These are phyloP conservation scores for Macrolepiota fuliginosa DNA, from an alignment of 768 basidiomycete species.

Conservation along the genomic window DNA sequence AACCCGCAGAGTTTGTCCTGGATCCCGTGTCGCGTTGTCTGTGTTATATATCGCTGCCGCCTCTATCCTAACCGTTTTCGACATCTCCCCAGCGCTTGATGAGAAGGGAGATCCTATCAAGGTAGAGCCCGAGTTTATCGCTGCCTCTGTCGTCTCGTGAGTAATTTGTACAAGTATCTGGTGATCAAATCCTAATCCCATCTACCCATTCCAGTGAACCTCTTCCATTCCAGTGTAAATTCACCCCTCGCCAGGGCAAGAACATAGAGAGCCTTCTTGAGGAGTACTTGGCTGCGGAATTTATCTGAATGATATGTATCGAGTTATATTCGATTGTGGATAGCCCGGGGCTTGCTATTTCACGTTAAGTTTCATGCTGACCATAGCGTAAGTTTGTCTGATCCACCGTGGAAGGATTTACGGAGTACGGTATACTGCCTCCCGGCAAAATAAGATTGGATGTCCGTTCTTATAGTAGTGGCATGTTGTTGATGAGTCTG, in stretches of 20 bases:
- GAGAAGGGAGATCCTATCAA: not conserved
- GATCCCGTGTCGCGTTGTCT: slow-evolving; percentile 1
- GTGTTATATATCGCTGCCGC: slow-evolving; percentile 1
- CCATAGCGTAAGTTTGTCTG: too few relatives aligned
- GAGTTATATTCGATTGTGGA: not conserved
- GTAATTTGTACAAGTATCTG: not conserved
- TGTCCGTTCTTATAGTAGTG: too few relatives aligned
- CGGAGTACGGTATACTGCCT: too few relatives aligned
- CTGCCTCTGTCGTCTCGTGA: slow-evolving; percentile 9
- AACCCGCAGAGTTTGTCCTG: slow-evolving; percentile 8
- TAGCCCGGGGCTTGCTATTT: not conserved
- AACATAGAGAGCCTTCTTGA: not conserved
- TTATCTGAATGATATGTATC: not conserved
- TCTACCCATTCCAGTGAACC: not conserved
- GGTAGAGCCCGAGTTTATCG: not conserved
- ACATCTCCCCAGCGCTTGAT: slow-evolving; percentile 16
- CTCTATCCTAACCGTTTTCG: slow-evolving; percentile 15
- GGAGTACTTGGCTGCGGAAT: not conserved
- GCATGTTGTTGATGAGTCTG: too few relatives aligned
- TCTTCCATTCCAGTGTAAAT: slow-evolving; percentile 1
- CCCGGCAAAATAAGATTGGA: too few relatives aligned
- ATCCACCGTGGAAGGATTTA: too few relatives aligned
- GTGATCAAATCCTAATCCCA: not conserved
- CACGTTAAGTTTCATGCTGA: too few relatives aligned
- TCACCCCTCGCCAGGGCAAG: not conserved